Evolutionary conservation across 768 basidiomycete genomes (phyloP), one percentile per base, ranked within the genome.

Genomic region (Kwoniella mangroviensis): DNA sequence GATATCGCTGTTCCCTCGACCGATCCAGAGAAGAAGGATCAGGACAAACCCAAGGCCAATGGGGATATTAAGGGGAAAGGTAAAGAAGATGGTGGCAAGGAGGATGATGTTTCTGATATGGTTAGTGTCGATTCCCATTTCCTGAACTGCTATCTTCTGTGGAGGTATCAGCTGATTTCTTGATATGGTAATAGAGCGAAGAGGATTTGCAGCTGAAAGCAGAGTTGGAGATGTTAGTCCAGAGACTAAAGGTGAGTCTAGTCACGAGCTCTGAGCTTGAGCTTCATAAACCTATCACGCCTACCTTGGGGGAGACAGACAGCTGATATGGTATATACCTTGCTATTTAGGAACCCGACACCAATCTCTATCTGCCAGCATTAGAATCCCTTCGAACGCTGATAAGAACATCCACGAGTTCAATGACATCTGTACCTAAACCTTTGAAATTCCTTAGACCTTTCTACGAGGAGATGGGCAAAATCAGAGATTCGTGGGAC

Each of bases 361-460:
- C 89, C 0, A 86, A 88, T 41, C 87, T 98, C 41, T 93, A 98
- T 82, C 87, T 90, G 19, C 91, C 95, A 24, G 94, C 96, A 28
- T 87, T 99, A 15, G 96, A 99, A 85, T 93, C 93, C 3, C 87
- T 99, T 11, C 89, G 96, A 58, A 94, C 92, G 7, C 86, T 98
- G 53, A 98, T 98, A 79, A 88, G 93, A 79, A 98, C 96, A 6
- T 94, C 94, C 12, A 99, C 97, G 3, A 95, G 93, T 17, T 97
- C 94, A 6, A 98, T 99, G 96, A 99, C 97, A 12, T 95, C 94
- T 24, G 96, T 99, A 11, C 97, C 97, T 1, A 98, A 99, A 85
- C 97, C 97, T 34, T 87, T 99, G 68, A 99, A 99, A 85, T 99
- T 99, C 84, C 88, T 99, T 40, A 90, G 94, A 66, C 95, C 94